Evolutionary conservation across 2,329 filamentous ascomycete genomes (phyloP).

Genomic region (Blastomyces emzantsi): DNA sequence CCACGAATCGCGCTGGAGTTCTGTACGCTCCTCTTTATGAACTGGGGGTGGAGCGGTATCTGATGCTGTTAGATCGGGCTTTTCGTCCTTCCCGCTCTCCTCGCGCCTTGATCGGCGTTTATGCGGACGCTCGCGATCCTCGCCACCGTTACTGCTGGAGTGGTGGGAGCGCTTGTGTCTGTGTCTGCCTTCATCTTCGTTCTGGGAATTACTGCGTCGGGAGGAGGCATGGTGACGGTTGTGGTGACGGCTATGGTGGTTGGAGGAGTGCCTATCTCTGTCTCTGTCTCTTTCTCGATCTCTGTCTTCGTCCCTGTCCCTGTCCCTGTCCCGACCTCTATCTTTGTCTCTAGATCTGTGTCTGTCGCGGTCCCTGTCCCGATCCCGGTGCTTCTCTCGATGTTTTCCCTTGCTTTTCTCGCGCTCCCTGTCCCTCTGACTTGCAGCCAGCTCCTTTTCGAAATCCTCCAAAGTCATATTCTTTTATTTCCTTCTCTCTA

Average conservation of each 20-base stretch:
- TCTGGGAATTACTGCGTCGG: constrained; percentile 33
- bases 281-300: constrained; percentile 29
- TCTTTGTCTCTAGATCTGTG: constrained; percentile 23
- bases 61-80: background rate
- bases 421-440: constrained; percentile 31
- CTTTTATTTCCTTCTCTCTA: background rate
- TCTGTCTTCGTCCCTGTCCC: constrained; percentile 31
- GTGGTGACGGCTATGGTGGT: constrained; percentile 37
- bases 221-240: constrained; percentile 37
- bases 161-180: constrained; percentile 56
- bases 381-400: constrained; percentile 32
- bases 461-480: constrained; percentile 59
- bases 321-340: constrained; percentile 32
- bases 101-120: constrained; percentile 39
- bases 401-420: constrained; percentile 26
- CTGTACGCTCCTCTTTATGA: constrained; percentile 38
- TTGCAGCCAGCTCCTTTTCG: constrained; percentile 63
- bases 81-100: constrained; percentile 16
- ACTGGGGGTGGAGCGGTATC: constrained; percentile 14
- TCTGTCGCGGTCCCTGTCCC: constrained; percentile 32
- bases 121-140: constrained; percentile 40
- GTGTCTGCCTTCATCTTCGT: constrained; percentile 47
- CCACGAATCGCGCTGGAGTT: constrained; percentile 71
- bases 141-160: constrained; percentile 43
- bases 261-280: constrained; percentile 28